These are phyloP conservation scores for Ustilaginoidea virens DNA, from an alignment of 2,329 filamentous ascomycete species.

Conservation along the genomic window DNA sequence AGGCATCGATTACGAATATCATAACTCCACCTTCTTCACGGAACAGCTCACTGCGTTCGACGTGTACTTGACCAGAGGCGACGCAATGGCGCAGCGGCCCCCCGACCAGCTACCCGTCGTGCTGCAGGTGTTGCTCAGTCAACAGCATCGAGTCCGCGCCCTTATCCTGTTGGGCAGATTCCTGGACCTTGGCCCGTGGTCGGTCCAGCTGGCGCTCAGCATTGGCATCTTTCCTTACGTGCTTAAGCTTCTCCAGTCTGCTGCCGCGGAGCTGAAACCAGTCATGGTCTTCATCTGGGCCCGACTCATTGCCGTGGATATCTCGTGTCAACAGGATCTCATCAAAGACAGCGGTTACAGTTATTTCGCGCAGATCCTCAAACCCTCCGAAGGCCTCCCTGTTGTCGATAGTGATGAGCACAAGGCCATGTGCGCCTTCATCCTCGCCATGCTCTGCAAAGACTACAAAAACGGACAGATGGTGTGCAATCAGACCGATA, in stretches of 20 bases:
- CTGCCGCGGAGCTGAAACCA: conserved; percentile 84
- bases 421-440: conserved; percentile 97
- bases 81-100: conserved; percentile 67
- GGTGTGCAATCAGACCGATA: conserved; percentile 78
- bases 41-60: conserved; percentile 96
- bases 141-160: conserved; percentile 82
- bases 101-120: conserved; percentile 95
- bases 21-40: conserved; percentile 90
- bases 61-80: conserved; percentile 73
- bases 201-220: conserved; percentile 90
- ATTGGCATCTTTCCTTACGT: conserved; percentile 99
- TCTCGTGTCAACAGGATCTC: conserved; percentile 82
- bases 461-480: conserved; percentile 83
- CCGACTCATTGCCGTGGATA: conserved; percentile 83
- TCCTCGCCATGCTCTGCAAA: conserved; percentile 93
- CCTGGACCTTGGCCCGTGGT: conserved; percentile 91
- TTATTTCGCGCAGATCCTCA: conserved; percentile 89
- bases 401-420: conserved; percentile 85
- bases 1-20: conserved; percentile 72
- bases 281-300: conserved; percentile 99
- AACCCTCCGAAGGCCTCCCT: conserved; percentile 67
- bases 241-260: conserved; percentile 89
- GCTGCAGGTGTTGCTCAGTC: conserved; percentile 85
- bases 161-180: conserved; percentile 87
- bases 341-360: conserved; percentile 95